Evolutionary conservation across 805 yeast species (phyloP), one percentile per base, ranked within the genome.

Genomic region (Candida gorgasii): DNA sequence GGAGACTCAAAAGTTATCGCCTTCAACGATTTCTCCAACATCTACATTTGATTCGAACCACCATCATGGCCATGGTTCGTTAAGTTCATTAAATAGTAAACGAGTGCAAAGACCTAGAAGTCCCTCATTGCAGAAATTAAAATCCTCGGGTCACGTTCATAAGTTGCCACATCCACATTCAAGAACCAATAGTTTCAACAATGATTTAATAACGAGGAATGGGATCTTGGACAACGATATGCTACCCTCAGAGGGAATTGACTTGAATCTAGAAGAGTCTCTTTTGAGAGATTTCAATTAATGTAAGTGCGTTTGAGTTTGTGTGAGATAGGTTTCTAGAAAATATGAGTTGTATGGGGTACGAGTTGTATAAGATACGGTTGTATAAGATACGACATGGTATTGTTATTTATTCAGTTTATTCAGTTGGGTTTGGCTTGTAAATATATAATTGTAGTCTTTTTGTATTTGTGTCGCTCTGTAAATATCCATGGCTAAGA

Each of bases 1-100:
- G 38, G 70, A 66, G 36, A 50, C 43, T 19, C 67, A 61, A 23
- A 55, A 48, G 3, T 45, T 63, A 12, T 57, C 63, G 1, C 59
- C 63, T 5, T 39, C 53, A 7, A 41, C 32, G 7, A 15, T 44
- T 8, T 41, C 52, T 3, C 32, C 51, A 1, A 24, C 44, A 3
- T 35, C 43, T 4, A 40, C 42, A 11, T 44, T 31, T 19, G 42
- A 40, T 14, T 37, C 48, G 2, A 23, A 28, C 14, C 38, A 36
- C 18, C 26, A 30, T 22, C 29, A 24, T 18, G 3, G 8, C 13
- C 35, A 38, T 22, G 30, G 30, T 5, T 28, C 27, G 5, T 38
- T 19, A 9, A 19, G 34, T 14, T 15, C 20, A 24, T 13, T 22
- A n/a, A 32, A 27, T 23, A 14, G 23, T 27, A 40, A 40, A 22